Base-by-base conservation (phyloP, 2,329 filamentous ascomycete species). In the Helminthosporium solani region DNA sequence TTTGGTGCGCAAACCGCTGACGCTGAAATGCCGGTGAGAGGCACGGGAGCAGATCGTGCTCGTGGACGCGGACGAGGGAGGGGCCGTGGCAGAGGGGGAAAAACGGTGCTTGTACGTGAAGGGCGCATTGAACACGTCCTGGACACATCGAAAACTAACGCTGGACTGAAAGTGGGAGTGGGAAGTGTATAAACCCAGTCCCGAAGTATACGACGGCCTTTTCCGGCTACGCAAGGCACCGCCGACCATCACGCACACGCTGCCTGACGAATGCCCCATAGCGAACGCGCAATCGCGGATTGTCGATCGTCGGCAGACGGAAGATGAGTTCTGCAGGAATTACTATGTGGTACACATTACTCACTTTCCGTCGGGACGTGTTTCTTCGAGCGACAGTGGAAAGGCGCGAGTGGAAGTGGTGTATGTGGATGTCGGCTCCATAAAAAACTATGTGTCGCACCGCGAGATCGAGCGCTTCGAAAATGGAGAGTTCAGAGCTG, bases 381-480 rank as follows among this genome's bases (percentile, higher is more conserved):
- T 44, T 12, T 21, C 40, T 20, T 35, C 20, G n/a, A 20, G 23
- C 4, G 39, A 31, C 14, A 42, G 35, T 3, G 40, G 37, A 3
- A 31, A 53, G 15, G 36, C 31, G 7, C 18, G 33, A 9, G 52
- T 42, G 33, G 58, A 60, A 15, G 43, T 50, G 2, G 42, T 53
- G 16, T 47, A 62, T 7, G 61, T 68, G 12, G 60, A 67, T 35
- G 31, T 63, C 30, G 59, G 56, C 34, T 49, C 57, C 16, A 68
- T 69, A 23, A 38, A 67, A 28, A 42, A 60, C 6, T 67, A 60
- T 35, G 63, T 68, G 3, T 63, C 58, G 1, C 54, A 52, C 5
- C 43, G 53, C 9, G 64, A 69, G 50, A 50, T 68, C 6, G 64
- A 68, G 33, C 52, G 63, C 7, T 70, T 56, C 31, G 66, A 70